Evolutionary conservation across 1,284 basidiomycete genomes (phyloP), one percentile per base, ranked within the genome.

Genomic region (Apiotrichum porosum): DNA sequence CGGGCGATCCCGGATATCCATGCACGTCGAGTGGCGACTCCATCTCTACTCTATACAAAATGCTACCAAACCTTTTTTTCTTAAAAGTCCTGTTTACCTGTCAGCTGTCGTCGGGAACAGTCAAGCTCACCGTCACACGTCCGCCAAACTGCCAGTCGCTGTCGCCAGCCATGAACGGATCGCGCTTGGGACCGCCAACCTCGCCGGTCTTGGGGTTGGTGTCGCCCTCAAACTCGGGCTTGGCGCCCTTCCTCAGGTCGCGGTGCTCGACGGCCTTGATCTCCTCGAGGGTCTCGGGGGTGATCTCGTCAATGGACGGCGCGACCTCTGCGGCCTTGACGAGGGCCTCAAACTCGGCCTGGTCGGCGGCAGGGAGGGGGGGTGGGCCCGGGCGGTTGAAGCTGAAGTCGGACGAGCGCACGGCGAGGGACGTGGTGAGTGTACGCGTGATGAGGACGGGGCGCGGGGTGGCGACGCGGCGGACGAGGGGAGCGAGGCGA

Each of bases 131-230:
- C 9, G 73, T 74, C 30, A 73, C 72, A 34, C 73, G 49, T 2
- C 73, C 73, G 15, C 64, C 69, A 56, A 68, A 75, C 52, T 68
- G 67, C 73, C 73, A 74, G 50, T 74, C 72, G 18, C 53, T 54
- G 44, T 65, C 60, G 1, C 67, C 67, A 3, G 67, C 67, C 31
- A 62, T 65, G 47, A 81, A 70, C 17, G 79, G 79, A 58, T 81
- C 79, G 17, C 71, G 69, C 65, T 81, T 81, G 2, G 79, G 79
- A 0, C 79, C 79, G 0, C 79, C 79, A 9, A 74, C 57, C 58
- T 81, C 79, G 15, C 79, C 79, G 26, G 79, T 81, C 17, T 60
- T 60, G 3, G 79, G 79, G 60, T 81, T 80, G 1, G 62, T 58
- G 9, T 80, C 78, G 5, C 79, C 79, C 44, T 78, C 73, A 45